phyloP scores from a whole-genome alignment of 305 asterid species.

The Fraxinus dipetala region DNA sequence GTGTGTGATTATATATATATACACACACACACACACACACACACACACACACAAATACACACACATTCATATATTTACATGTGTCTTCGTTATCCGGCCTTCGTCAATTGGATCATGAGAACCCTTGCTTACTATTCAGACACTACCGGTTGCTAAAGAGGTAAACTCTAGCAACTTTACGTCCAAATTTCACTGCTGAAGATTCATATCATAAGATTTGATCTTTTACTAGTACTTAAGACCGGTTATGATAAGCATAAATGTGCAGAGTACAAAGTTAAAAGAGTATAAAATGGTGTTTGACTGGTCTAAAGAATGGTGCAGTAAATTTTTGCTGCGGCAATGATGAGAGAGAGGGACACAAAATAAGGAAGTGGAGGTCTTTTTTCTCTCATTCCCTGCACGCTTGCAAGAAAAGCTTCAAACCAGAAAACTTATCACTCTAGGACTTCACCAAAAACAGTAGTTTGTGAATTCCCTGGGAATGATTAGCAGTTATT shows the following conservation, averaged over 20 bases:
- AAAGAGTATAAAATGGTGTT: background rate
- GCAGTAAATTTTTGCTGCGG: background rate
- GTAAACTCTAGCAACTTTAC: background rate
- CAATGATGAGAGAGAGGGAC: slow-evolving; percentile 22
- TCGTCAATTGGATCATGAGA: background rate
- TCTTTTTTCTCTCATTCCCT: slow-evolving; percentile 18
- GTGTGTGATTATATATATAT: background rate
- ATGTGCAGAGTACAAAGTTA: background rate
- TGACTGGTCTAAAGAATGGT: slow-evolving; percentile 6
- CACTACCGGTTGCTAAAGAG: background rate
- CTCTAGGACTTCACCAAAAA: background rate
- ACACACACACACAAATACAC: background rate
- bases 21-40: background rate
- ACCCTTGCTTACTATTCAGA: background rate
- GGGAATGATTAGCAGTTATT: slow-evolving; percentile 14
- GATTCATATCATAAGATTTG: background rate
- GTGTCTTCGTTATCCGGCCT: background rate
- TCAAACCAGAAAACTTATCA: background rate
- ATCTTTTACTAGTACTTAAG: background rate
- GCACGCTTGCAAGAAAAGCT: slow-evolving; percentile 24
- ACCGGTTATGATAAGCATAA: background rate
- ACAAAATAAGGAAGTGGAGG: slow-evolving; percentile 3
- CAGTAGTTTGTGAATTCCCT: slow-evolving; percentile 7
- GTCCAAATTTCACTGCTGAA: background rate
- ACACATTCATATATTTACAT: background rate